Conservation (phyloP, 164 flowering plant species). For the Echeveria elegans region DNA sequence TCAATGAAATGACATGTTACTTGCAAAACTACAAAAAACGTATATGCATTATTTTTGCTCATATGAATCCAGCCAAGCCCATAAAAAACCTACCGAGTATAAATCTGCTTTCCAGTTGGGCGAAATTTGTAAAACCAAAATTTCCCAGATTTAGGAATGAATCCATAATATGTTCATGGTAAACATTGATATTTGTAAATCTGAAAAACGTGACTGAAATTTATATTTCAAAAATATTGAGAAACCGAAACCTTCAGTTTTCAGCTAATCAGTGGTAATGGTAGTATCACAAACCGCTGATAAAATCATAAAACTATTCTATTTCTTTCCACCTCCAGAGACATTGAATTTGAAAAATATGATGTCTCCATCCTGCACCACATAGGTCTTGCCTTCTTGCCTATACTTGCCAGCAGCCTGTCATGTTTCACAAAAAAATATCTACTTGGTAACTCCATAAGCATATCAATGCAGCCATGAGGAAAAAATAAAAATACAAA, state of each 20-base stretch:
- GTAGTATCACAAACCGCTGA: not conserved
- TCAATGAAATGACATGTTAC: too few relatives aligned
- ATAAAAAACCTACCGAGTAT: too few relatives aligned
- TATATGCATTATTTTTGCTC: too few relatives aligned
- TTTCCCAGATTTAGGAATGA: too few relatives aligned
- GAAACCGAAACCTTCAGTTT: not conserved
- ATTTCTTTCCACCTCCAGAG: conserved; percentile 94
- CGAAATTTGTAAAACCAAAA: too few relatives aligned
- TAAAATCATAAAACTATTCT: not conserved
- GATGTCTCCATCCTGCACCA: conserved; percentile 91
- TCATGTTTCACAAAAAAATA: not conserved
- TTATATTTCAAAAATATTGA: not conserved
- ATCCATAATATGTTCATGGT: too few relatives aligned
- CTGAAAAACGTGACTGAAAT: too few relatives aligned
- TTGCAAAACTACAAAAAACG: too few relatives aligned
- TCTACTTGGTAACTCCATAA: not conserved
- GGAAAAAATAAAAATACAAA: not conserved
- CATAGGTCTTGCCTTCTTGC: conserved; percentile 93
- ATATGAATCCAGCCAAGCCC: too few relatives aligned
- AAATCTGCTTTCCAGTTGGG: too few relatives aligned
- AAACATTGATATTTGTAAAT: too few relatives aligned
- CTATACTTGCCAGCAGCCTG: conserved; percentile 93
- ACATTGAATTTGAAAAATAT: conserved; percentile 98
- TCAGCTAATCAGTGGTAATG: not conserved
- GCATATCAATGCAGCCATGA: not conserved